Base-by-base conservation (phyloP, 805 yeast species). In the Spathaspora boniae region DNA sequence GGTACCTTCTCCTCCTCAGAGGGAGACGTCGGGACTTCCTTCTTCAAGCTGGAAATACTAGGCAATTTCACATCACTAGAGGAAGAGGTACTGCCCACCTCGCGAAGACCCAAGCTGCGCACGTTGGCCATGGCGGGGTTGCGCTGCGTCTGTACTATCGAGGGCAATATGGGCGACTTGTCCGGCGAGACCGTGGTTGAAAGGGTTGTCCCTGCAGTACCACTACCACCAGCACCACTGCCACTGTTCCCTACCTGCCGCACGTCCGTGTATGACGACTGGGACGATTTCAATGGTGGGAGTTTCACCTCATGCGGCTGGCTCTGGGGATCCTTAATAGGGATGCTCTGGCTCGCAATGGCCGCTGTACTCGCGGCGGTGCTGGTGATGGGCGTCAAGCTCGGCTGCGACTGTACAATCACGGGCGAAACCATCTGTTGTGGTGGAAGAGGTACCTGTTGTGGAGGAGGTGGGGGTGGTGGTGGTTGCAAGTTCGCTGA, bases 141-240 rank as follows among this genome's bases (percentile, higher is more conserved):
- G 18, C 17, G 28, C 14, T 34, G 28, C 32, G 29, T 28, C 15
- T 29, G 29, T 4, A 22, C 26, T 11, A 38, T 30, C 19, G 30
- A 34, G 16, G 45, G 45, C 12, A 42, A 29, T 9, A 36, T 22
- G 6, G 46, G 46, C 11, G 46, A 40, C 20, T 28, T 29, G 14
- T 36, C 35, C 9, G 40, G 38, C 17, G 43, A 32, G 8, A 22
- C 25, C 11, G 11, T 22, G 25, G 25, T 22, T 12, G 12, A 12
- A 22, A 22, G 11, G 3, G 32, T 18, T 17, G 9, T 12, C 12
- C 16, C 12, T 9, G 37, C 28, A 5, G 25, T 18, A 4, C 19
- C 14, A 9, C 17, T n/a, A 11, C 25, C 23, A 6, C 15, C 4
- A 32, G 20, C n/a, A n/a, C n/a, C n/a, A n/a, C n/a, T n/a, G n/a